phyloP scores from a whole-genome alignment of 768 basidiomycete genomes.

The Hirschioporus abietinus region DNA sequence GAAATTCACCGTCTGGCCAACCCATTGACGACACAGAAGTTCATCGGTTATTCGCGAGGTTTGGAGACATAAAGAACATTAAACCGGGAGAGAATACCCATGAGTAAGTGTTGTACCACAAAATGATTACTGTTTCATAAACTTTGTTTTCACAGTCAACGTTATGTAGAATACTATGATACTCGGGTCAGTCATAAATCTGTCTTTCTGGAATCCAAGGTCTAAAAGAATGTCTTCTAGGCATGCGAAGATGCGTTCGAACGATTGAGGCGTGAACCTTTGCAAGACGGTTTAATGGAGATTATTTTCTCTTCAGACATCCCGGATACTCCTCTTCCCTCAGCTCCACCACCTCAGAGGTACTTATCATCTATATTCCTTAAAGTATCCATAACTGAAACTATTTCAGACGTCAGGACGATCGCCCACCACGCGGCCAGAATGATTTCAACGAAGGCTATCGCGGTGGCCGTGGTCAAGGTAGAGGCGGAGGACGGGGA shows the following conservation, averaged over 20 bases:
- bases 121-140: not conserved
- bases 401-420: not conserved
- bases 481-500: constrained; percentile 37
- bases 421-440: constrained; percentile 5
- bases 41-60: constrained; percentile 78
- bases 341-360: constrained; percentile 24
- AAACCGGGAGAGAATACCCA: constrained; percentile 56
- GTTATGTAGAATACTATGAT: constrained; percentile 93
- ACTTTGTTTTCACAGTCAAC: constrained; percentile 48
- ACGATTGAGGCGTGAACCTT: constrained; percentile 67
- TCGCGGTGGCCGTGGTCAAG: constrained; percentile 29
- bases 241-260: constrained; percentile 79
- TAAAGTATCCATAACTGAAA: constrained; percentile 11
- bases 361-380: not conserved
- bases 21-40: constrained; percentile 82
- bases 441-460: constrained; percentile 16
- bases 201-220: not conserved
- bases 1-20: constrained; percentile 62
- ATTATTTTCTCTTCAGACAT: constrained; percentile 84
- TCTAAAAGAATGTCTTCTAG: constrained; percentile 29
- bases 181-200: constrained; percentile 50
- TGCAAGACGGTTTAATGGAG: constrained; percentile 86
- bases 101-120: constrained; percentile 39
- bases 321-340: constrained; percentile 45
- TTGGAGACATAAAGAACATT: constrained; percentile 85